Evolutionary conservation across 176 grass and related monocot species (phyloP).

Genomic region (Cenchrus americanus): DNA sequence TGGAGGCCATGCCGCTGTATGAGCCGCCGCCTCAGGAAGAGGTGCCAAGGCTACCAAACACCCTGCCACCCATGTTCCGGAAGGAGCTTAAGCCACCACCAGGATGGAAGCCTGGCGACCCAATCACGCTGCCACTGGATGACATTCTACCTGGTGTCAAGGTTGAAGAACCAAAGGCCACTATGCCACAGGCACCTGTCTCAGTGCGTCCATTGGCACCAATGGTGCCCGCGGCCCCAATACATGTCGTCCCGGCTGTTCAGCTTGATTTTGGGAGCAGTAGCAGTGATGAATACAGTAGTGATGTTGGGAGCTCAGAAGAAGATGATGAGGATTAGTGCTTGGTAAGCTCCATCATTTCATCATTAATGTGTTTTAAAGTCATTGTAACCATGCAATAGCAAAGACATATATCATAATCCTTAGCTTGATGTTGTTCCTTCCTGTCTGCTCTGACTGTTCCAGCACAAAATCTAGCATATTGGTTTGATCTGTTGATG

Average conservation of each 20-base stretch:
- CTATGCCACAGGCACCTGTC: constrained; percentile 32
- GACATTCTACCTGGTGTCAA: constrained; percentile 54
- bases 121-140: constrained; percentile 59
- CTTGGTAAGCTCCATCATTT: constrained; percentile 45
- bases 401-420: not conserved
- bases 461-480: constrained; percentile 7
- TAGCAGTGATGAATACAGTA: constrained; percentile 92
- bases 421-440: constrained; percentile 15
- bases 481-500: not conserved
- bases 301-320: constrained; percentile 83
- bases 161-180: constrained; percentile 52
- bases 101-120: constrained; percentile 97
- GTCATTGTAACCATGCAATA: not conserved
- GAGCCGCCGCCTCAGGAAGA: constrained; percentile 62
- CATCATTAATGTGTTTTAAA: constrained; percentile 28
- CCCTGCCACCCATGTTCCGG: constrained; percentile 57
- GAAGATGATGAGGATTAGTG: constrained; percentile 94
- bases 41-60: constrained; percentile 61
- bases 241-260: constrained; percentile 62
- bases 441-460: not conserved
- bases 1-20: constrained; percentile 47
- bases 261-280: constrained; percentile 79
- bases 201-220: constrained; percentile 23
- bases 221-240: constrained; percentile 30
- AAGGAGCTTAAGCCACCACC: constrained; percentile 66